Evolutionary conservation across 495 filamentous ascomycete genomes (phyloP), one percentile per base, ranked within the genome.

Genomic region (Filosporella fistucella): DNA sequence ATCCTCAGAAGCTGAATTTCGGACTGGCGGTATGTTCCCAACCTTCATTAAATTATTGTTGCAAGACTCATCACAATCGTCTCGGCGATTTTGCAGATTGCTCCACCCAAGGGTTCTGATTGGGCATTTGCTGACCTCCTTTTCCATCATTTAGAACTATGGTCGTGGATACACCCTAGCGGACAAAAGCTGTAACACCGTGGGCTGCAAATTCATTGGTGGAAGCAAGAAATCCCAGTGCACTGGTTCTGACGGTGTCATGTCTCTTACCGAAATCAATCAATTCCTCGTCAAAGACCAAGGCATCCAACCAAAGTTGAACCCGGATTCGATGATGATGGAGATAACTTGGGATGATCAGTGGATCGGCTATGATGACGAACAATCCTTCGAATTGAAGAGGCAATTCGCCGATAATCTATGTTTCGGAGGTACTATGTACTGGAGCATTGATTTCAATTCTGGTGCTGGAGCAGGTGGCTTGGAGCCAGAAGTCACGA

Each of bases 11-110:
- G 18, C 28, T 75, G 9, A 59, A 64, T 12, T 39, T 74, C n/a
- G 71, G 71, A 4, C n/a, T 65, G 8, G 67, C 62, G 8, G 63
- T 60, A 23, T n/a, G n/a, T n/a, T n/a, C n/a, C n/a, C n/a, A n/a
- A n/a, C n/a, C n/a, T n/a, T n/a, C n/a, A n/a, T n/a, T n/a, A n/a
- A n/a, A n/a, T n/a, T n/a, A n/a, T n/a, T n/a, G n/a, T n/a, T n/a
- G n/a, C n/a, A n/a, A n/a, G n/a, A n/a, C n/a, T n/a, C n/a, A n/a
- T n/a, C n/a, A n/a, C n/a, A n/a, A n/a, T n/a, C n/a, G n/a, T n/a
- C n/a, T n/a, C n/a, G n/a, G n/a, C n/a, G n/a, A n/a, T n/a, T n/a
- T n/a, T n/a, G n/a, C n/a, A n/a, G n/a, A n/a, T n/a, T n/a, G n/a
- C n/a, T n/a, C n/a, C n/a, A n/a, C n/a, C n/a, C n/a, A n/a, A n/a